Evolutionary conservation across 208 protist genomes (phyloP).

Genomic region (Trypanosoma lewisi): DNA sequence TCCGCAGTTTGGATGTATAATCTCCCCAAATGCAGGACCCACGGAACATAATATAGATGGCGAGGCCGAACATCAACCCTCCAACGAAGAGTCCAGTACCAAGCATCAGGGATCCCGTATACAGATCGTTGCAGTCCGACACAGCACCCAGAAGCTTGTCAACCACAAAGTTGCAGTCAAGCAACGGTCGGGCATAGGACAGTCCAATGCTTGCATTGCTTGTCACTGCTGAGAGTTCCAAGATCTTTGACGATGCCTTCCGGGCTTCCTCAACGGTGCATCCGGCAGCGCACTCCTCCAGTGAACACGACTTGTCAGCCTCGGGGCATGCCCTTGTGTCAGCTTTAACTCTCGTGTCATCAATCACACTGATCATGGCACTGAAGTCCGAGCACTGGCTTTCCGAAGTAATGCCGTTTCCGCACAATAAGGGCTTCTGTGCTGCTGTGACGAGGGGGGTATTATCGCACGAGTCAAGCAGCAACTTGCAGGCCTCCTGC

Average conservation of each 20-base stretch:
- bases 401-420: constrained; percentile 16
- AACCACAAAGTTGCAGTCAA: constrained; percentile 80
- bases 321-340: constrained; percentile 1
- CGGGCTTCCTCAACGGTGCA: constrained; percentile 25
- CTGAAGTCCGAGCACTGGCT: constrained; percentile 38
- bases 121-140: constrained; percentile 16
- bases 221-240: constrained; percentile 31
- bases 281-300: constrained; percentile 12
- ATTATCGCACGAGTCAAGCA: background rate
- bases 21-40: constrained; percentile 61
- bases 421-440: constrained; percentile 6
- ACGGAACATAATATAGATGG: constrained; percentile 69
- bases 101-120: constrained; percentile 33
- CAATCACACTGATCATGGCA: background rate
- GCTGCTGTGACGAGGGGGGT: background rate
- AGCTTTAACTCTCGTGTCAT: background rate
- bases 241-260: constrained; percentile 26
- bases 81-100: constrained; percentile 74
- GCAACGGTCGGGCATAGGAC: constrained; percentile 50
- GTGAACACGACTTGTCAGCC: constrained; percentile 5
- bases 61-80: constrained; percentile 64
- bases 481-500: background rate
- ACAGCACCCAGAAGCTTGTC: constrained; percentile 52
- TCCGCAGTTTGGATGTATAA: too few relatives aligned
- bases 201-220: constrained; percentile 63